Base-by-base conservation (phyloP, 805 yeast species). In the Candida nonsorbophila region DNA sequence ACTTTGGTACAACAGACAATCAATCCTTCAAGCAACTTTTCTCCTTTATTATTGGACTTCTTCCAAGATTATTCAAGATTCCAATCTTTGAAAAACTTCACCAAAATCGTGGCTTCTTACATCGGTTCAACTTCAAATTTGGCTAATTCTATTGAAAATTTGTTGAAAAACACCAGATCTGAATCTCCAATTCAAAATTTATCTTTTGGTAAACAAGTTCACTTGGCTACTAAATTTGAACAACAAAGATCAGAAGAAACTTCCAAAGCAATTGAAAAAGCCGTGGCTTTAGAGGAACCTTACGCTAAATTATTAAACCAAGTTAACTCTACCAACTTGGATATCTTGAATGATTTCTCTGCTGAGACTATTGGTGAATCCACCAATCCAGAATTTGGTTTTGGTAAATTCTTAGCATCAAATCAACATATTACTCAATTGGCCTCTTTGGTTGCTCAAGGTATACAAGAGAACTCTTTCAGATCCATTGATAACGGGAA, bases 331-430 rank as follows among this genome's bases (percentile, higher is more conserved):
- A 51, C 66, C 6, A 65, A 73, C 31, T 61, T 84, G 37, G 63
- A 70, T 29, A 56, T 87, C 20, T 63, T 83, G 51, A 81, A 85
- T 55, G 77, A 78, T 31, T 72, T 56, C 41, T 44, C 67, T 11
- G 63, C 70, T 14, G 57, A 60, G 20, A 60, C 67, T 24, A 59
- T 63, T 29, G 73, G 74, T 4, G 29, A 35, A 9, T 55, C 58
- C 19, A 48, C 76, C 12, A 72, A 77, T 29, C 97, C 97, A 14
- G 97, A 87, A 57, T 88, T 64, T 49, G 95, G 96, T 6, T 84
- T 72, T 42, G 97, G 97, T 54, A 60, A 74, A 16, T 86, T 68
- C 50, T 56, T 87, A 42, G 73, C 70, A 29, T 59, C 60, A 21
- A 71, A 74, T 43, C 76, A 76, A 41, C 67, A 71, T 38, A 70